These are phyloP conservation scores for Aechmea fasciata DNA, from an alignment of 176 grass and related monocot species.

Conservation along the genomic window DNA sequence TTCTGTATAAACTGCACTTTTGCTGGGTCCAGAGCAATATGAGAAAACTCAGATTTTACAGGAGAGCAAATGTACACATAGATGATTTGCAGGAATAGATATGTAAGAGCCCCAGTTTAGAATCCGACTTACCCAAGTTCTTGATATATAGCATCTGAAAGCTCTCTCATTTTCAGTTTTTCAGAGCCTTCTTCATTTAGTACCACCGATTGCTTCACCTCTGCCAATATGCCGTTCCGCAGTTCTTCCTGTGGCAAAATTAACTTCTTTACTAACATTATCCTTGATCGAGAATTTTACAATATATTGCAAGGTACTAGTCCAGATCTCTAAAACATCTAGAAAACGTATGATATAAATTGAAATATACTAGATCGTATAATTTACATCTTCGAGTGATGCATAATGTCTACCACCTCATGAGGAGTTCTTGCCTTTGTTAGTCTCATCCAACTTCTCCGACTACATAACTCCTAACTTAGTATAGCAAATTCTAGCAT, in stretches of 20 bases:
- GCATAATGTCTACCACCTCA: too few relatives aligned
- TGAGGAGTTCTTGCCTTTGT: too few relatives aligned
- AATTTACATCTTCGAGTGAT: too few relatives aligned
- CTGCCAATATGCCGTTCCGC: constrained; percentile 45
- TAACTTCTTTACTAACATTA: background rate
- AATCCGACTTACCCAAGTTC: constrained; percentile 49
- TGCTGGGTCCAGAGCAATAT: too few relatives aligned
- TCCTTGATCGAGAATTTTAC: background rate
- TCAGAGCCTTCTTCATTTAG: constrained; percentile 77
- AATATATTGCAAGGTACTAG: background rate
- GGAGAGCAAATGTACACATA: too few relatives aligned
- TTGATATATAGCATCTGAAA: constrained; percentile 88
- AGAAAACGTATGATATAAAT: background rate
- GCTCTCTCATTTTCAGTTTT: constrained; percentile 71
- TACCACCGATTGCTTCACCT: constrained; percentile 75
- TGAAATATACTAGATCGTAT: too few relatives aligned
- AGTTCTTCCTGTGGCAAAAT: constrained; percentile 48
- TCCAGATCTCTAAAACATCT: background rate
- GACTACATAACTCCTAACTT: background rate
- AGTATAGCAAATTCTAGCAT: background rate
- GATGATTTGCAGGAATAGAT: too few relatives aligned
- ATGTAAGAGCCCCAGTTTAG: background rate
- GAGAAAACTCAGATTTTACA: too few relatives aligned
- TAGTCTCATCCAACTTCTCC: too few relatives aligned
- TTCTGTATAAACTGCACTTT: too few relatives aligned